Percentiles rank a stretch among this genome's conserved stretches.
Conservation (phyloP, 164 flowering plant genomes). For the Dillenia suffruticosa region DNA sequence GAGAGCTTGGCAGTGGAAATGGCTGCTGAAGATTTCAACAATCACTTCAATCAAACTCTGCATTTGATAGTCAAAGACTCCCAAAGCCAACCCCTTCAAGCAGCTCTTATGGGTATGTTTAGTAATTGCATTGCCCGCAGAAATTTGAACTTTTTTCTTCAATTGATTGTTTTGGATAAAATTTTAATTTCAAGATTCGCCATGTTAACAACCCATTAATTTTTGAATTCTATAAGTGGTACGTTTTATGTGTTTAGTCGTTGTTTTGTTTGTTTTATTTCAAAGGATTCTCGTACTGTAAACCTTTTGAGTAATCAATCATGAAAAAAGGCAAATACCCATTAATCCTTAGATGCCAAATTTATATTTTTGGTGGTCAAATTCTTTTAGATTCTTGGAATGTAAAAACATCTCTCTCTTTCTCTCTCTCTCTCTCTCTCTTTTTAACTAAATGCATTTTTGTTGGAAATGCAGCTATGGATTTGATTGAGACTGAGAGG, state of each 20-base stretch:
- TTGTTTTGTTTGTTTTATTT: too few relatives aligned
- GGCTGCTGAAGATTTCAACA: conserved; percentile 12
- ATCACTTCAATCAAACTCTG: conserved; percentile 1
- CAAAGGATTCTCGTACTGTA: too few relatives aligned
- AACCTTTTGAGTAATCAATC: not conserved
- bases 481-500: conserved; percentile 22
- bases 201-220: too few relatives aligned
- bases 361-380: not conserved
- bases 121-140: not conserved
- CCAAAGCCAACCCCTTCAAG: conserved; percentile 16
- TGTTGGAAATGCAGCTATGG: conserved; percentile 22
- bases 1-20: conserved; percentile 26
- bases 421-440: too few relatives aligned
- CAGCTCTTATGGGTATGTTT: conserved; percentile 22
- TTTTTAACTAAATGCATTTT: too few relatives aligned
- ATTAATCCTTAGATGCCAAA: not conserved
- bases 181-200: too few relatives aligned
- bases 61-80: conserved; percentile 18
- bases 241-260: too few relatives aligned
- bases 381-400: too few relatives aligned
- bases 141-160: not conserved
- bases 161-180: too few relatives aligned
- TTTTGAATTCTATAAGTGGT: too few relatives aligned
- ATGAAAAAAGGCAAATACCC: not conserved
- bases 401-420: too few relatives aligned